Evolutionary conservation across 768 basidiomycete species (phyloP).

Genomic region (Cubamyces lactineus): DNA sequence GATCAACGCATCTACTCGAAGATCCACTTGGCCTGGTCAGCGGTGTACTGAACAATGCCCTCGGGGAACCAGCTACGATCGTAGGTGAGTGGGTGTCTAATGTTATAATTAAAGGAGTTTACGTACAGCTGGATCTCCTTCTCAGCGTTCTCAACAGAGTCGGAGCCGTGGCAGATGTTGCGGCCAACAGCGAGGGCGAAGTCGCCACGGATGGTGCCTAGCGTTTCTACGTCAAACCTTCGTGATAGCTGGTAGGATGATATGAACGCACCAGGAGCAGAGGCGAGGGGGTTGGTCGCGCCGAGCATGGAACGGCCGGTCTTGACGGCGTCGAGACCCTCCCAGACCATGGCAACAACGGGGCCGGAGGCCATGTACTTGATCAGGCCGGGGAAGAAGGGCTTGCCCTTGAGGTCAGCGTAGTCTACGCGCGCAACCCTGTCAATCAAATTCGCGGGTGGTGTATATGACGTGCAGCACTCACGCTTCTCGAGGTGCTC

Average conservation of each 20-base stretch:
- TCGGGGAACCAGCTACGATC: constrained; percentile 87
- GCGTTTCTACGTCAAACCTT: background rate
- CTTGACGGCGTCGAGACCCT: constrained; percentile 93
- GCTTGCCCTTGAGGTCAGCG: constrained; percentile 89
- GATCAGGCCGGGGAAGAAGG: constrained; percentile 96
- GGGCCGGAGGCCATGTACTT: constrained; percentile 96
- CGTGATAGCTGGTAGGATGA: constrained; percentile 1
- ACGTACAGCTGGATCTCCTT: constrained; percentile 93
- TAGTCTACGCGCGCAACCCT: constrained; percentile 66
- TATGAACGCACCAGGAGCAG: constrained; percentile 68
- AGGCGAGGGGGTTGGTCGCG: constrained; percentile 93
- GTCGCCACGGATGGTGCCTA: constrained; percentile 96
- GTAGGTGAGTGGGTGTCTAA: constrained; percentile 20
- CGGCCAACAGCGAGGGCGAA: constrained; percentile 93
- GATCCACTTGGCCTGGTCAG: constrained; percentile 69
- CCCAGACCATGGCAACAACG: constrained; percentile 94
- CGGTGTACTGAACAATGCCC: constrained; percentile 72
- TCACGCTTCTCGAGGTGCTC: constrained; percentile 91
- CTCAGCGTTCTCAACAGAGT: constrained; percentile 85
- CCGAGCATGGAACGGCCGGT: constrained; percentile 96
- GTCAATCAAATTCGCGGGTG: background rate
- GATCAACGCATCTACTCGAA: constrained; percentile 61
- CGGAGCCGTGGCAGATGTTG: constrained; percentile 93
- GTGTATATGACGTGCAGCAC: constrained; percentile 20
- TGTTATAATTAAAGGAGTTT: background rate